Evolutionary conservation across 2,329 filamentous ascomycete species (phyloP).

Genomic region (Botrytis byssoidea): DNA sequence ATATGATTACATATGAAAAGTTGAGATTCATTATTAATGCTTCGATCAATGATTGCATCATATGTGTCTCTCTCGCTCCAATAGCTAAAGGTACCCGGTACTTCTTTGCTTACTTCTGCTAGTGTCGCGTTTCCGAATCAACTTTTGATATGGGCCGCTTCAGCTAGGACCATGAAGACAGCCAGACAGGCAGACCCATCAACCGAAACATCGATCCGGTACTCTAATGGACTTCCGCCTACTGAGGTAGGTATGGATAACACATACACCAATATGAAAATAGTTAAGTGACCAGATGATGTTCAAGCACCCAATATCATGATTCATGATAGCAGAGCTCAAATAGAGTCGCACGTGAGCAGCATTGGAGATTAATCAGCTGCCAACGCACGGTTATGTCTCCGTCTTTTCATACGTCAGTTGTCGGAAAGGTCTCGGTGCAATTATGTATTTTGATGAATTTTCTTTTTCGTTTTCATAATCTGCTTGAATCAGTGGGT

Average conservation of each 20-base stretch:
- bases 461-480: neutral
- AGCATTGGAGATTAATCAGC: neutral
- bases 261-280: neutral
- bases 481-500: neutral
- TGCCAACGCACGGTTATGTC: neutral
- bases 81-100: neutral
- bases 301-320: neutral
- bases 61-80: neutral
- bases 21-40: neutral
- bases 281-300: neutral
- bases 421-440: neutral
- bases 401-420: neutral
- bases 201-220: neutral
- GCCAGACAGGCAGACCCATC: neutral
- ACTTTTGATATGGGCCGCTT: neutral
- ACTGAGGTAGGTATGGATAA: neutral
- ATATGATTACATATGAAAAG: neutral
- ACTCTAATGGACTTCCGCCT: neutral
- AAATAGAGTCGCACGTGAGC: neutral
- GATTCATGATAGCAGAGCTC: neutral
- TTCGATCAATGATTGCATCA: neutral
- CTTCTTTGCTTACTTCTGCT: neutral
- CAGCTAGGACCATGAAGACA: neutral
- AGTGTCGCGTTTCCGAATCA: neutral
- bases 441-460: neutral